These are phyloP conservation scores for Linum lewisii DNA, from an alignment of 345 rosid species.

Conservation along the genomic window DNA sequence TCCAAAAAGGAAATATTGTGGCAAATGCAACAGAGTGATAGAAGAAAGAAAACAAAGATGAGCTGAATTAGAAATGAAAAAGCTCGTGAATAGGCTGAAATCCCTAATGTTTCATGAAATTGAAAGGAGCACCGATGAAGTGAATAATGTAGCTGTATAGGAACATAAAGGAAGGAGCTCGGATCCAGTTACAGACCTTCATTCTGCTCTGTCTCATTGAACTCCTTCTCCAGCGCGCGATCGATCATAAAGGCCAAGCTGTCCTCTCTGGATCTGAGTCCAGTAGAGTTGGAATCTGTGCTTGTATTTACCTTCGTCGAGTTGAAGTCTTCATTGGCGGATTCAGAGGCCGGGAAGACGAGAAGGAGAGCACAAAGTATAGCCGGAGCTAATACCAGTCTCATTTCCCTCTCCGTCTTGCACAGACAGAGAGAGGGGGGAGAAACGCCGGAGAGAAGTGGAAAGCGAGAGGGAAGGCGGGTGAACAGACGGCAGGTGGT, in stretches of 20 bases:
- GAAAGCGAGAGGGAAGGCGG: neutral
- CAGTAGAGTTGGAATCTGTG: constrained; percentile 2
- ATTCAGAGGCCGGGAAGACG: neutral
- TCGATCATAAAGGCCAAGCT: constrained; percentile 9
- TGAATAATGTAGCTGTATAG: neutral
- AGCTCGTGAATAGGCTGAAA: neutral
- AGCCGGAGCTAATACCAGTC: neutral
- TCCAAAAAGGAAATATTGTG: neutral
- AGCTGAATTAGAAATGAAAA: neutral
- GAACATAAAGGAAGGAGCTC: neutral
- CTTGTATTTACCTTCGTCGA: constrained; percentile 1
- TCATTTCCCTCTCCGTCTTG: neutral
- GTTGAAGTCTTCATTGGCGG: neutral
- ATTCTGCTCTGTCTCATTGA: constrained; percentile 5
- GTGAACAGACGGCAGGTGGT: neutral
- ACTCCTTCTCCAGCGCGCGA: constrained; percentile 10
- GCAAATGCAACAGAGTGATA: neutral
- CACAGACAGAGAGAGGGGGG: neutral
- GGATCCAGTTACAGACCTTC: constrained; percentile 1
- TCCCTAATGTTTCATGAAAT: neutral
- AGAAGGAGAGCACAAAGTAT: neutral
- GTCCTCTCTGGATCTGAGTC: constrained; percentile 10
- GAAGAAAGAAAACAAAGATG: neutral
- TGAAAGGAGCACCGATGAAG: neutral
- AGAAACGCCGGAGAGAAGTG: neutral